Conservation (phyloP, 2,329 filamentous ascomycete genomes). For the Fusarium sp. region DNA sequence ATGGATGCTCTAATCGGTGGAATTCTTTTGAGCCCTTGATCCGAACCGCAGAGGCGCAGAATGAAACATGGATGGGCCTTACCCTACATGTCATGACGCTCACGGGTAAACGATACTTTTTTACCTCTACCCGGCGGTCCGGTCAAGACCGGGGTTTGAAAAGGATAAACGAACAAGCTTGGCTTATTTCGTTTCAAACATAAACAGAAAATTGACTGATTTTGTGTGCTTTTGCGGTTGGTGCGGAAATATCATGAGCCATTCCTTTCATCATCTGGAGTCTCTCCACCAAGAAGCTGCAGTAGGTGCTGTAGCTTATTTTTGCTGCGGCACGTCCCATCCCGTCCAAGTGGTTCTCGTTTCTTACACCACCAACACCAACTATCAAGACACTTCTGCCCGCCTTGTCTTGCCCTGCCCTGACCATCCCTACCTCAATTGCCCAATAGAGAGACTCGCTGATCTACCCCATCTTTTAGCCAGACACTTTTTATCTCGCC, state of each 20-base stretch:
- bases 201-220: background rate
- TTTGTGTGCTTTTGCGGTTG: background rate
- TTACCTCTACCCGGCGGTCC: constrained; percentile 21
- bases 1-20: constrained; percentile 18
- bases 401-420: constrained; percentile 8
- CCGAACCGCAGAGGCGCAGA: constrained; percentile 5
- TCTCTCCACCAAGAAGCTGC: constrained; percentile 5
- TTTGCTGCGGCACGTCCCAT: constrained; percentile 44
- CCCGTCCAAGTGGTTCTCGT: constrained; percentile 26
- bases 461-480: constrained; percentile 49
- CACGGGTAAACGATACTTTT: constrained; percentile 7
- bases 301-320: constrained; percentile 11
- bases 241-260: constrained; percentile 3
- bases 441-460: constrained; percentile 35
- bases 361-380: constrained; percentile 15
- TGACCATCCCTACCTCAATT: constrained; percentile 32
- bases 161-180: background rate
- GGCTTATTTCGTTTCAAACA: constrained; percentile 7
- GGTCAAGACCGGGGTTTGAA: constrained; percentile 1
- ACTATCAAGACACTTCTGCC: constrained; percentile 29
- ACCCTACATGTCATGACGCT: constrained; percentile 36
- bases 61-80: constrained; percentile 9
- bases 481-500: constrained; percentile 38
- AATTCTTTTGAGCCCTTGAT: constrained; percentile 30
- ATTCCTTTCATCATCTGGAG: background rate